Evolutionary conservation across 495 filamentous ascomycete species (phyloP).

Genomic region (Acidomyces sp.): DNA sequence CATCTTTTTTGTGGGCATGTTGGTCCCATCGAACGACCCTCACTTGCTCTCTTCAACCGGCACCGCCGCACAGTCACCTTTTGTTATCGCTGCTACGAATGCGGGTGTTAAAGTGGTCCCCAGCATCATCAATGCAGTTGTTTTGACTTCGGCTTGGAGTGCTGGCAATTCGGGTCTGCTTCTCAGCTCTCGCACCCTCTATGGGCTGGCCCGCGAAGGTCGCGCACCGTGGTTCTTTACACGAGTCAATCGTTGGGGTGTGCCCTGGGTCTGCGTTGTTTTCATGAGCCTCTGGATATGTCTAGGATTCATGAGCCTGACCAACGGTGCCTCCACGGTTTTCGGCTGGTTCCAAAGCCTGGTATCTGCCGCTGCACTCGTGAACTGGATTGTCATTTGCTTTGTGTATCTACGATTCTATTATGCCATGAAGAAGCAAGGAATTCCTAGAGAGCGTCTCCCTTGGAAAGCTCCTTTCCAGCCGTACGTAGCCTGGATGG

Average conservation of each 20-base stretch:
- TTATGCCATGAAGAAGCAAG: slow-evolving; percentile 40
- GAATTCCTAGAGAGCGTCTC: slow-evolving; percentile 40
- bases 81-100: slow-evolving; percentile 47
- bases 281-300: slow-evolving; percentile 22
- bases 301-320: slow-evolving; percentile 47
- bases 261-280: slow-evolving; percentile 46
- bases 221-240: slow-evolving; percentile 50
- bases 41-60: slow-evolving; percentile 23
- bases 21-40: slow-evolving; percentile 29
- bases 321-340: slow-evolving; percentile 34
- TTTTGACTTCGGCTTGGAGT: slow-evolving; percentile 53
- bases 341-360: slow-evolving; percentile 30
- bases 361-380: slow-evolving; percentile 31
- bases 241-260: slow-evolving; percentile 41
- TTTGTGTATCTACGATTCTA: slow-evolving; percentile 42
- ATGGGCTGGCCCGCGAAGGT: slow-evolving; percentile 50
- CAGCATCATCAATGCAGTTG: slow-evolving; percentile 62
- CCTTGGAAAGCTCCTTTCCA: slow-evolving; percentile 47
- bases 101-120: slow-evolving; percentile 53
- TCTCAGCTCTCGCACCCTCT: slow-evolving; percentile 59
- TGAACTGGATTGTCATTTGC: slow-evolving; percentile 43
- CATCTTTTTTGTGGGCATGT: slow-evolving; percentile 43
- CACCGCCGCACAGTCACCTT: slow-evolving; percentile 53
- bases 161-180: slow-evolving; percentile 68
- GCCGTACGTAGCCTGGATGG: slow-evolving; percentile 48